Base-by-base conservation (phyloP, 371 early-diverging fungal genomes). In the Dichotomocladium elegans region DNA sequence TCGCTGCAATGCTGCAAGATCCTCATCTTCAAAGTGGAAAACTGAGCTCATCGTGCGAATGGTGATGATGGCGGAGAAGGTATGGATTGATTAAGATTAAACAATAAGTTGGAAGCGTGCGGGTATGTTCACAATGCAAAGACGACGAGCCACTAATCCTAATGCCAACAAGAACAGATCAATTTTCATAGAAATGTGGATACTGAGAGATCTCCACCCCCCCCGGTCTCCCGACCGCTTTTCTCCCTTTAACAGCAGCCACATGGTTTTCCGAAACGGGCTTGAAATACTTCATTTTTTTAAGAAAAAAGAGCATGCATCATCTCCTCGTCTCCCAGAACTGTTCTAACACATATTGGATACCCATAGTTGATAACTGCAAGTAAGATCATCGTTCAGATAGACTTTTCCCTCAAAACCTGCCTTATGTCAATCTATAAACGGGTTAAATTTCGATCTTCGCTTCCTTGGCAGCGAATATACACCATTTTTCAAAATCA, bases 1-100 rank as follows among this genome's bases (percentile, higher is more conserved):
- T 10, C 25, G 28, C 9, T 28, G 27, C 8, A 43, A 17, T 7
- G 24, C 53, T 21, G 42, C 31, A 11, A 59, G 33, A 33, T 57
- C 67, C n/a, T 59, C 64, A 47, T 74, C 71, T 50, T 76, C 76
- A 41, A 76, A 76, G 56, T 68, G 63, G 30, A 76, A 76, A 30
- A 76, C 68, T 3, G 68, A 66, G 53, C 68, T 76, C 76, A 75
- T 75, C 25, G 15, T 33, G 33, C n/a, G n/a, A 24, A n/a, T 28
- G 30, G 43, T 10, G 31, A 29, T 41, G 26, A 24, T 34, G 27
- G 11, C 33, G 25, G 25, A 27, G 11, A 24, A 7, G 37, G 46
- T 21, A 47, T 19, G 40, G 48, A 29, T 48, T 24, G 8, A 24
- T 15, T 14, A 41, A 17, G 40, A 21, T 42, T 40, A 37, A 26